Conservation (phyloP, 2,329 filamentous ascomycete genomes). For the Ceratocystis variospora region DNA sequence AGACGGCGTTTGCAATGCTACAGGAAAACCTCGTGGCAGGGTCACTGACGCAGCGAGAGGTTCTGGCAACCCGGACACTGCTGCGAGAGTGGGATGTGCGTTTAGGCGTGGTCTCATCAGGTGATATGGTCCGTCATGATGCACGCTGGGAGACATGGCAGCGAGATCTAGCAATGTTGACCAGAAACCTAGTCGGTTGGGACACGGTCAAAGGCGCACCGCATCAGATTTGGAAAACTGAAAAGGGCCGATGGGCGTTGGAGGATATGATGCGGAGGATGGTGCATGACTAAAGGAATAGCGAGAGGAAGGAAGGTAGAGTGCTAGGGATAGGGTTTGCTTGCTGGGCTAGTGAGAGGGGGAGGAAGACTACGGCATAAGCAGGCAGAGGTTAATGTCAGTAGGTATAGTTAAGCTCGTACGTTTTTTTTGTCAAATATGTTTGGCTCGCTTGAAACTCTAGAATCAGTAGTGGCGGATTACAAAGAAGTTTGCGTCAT, state of each 20-base stretch:
- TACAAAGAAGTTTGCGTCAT: background rate
- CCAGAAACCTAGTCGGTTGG: constrained; percentile 66
- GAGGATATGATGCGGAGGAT: constrained; percentile 16
- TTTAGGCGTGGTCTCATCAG: constrained; percentile 71
- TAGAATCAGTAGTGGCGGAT: background rate
- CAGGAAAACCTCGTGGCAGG: constrained; percentile 85
- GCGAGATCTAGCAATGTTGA: constrained; percentile 67
- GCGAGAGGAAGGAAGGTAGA: background rate
- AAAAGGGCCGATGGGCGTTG: constrained; percentile 14
- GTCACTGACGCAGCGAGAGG: constrained; percentile 72
- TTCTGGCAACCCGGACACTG: constrained; percentile 63
- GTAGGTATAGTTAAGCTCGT: background rate
- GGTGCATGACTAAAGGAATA: background rate
- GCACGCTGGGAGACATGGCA: constrained; percentile 71
- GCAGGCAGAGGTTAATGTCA: background rate
- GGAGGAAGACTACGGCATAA: no score
- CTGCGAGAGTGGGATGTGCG: constrained; percentile 57
- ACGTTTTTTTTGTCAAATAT: no score
- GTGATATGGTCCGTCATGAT: constrained; percentile 51
- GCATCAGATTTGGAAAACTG: constrained; percentile 63
- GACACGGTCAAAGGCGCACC: constrained; percentile 75
- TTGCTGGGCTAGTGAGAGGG: background rate
- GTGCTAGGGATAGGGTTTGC: background rate
- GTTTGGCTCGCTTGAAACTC: no score
- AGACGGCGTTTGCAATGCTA: constrained; percentile 76